Conservation (phyloP, 352 stramenopile species). For the Pythium phragmitis region DNA sequence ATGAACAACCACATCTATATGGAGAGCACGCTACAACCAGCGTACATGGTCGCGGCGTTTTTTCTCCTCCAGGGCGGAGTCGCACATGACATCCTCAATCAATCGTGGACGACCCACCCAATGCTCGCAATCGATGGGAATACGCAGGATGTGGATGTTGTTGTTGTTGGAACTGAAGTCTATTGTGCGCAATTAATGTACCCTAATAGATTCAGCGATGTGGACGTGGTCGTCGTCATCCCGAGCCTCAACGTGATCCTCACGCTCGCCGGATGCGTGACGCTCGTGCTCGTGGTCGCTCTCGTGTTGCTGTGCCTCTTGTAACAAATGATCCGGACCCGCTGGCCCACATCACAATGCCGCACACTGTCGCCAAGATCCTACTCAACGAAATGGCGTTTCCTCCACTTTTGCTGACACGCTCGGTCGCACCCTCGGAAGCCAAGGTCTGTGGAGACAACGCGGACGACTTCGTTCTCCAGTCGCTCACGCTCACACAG, state of each 20-base stretch:
- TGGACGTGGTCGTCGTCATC: neutral
- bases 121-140: neutral
- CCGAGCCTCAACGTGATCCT: neutral
- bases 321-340: neutral
- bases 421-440: neutral
- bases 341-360: neutral
- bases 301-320: neutral
- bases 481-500: no score
- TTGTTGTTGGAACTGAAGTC: no score
- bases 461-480: no score
- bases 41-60: slow-evolving; percentile 2
- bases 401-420: neutral
- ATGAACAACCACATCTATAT: slow-evolving; percentile 8
- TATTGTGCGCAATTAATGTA: no score
- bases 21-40: neutral
- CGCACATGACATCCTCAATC: neutral
- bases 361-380: neutral
- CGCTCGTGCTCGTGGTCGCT: neutral
- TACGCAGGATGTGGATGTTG: neutral
- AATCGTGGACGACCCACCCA: neutral
- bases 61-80: slow-evolving; percentile 2
- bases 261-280: neutral
- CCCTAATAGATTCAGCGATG: no score
- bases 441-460: no score
- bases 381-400: neutral